Conservation (phyloP, 2,329 filamentous ascomycete species). For the Fusarium scirpi region DNA sequence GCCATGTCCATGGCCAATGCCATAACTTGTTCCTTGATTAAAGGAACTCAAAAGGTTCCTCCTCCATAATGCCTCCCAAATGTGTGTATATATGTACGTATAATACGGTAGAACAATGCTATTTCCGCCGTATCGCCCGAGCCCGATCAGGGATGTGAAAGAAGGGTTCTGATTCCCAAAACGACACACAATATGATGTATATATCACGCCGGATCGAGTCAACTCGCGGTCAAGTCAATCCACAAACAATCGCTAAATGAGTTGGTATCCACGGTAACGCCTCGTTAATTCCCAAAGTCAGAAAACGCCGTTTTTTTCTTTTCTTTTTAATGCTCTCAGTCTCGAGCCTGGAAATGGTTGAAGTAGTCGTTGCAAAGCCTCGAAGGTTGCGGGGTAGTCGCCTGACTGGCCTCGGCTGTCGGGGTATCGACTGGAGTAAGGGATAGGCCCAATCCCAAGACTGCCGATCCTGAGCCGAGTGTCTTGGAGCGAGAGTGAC, state of each 20-base stretch:
- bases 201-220: conserved; percentile 40
- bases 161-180: conserved; percentile 28
- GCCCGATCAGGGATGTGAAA: conserved; percentile 16
- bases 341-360: conserved; percentile 38
- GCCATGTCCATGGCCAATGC: conserved; percentile 26
- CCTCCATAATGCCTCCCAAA: conserved; percentile 17
- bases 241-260: conserved; percentile 39
- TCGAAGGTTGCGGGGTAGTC: conserved; percentile 39
- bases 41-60: conserved; percentile 13
- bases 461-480: conserved; percentile 42
- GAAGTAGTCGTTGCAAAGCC: conserved; percentile 43
- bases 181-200: conserved; percentile 28
- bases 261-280: conserved; percentile 41
- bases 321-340: conserved; percentile 19
- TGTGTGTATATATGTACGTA: conserved; percentile 1
- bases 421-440: conserved; percentile 47
- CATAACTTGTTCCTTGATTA: conserved; percentile 17
- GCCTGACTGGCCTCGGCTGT: conserved; percentile 24
- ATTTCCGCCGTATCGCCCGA: conserved; percentile 6
- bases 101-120: conserved; percentile 25
- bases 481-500: conserved; percentile 54
- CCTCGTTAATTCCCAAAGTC: conserved; percentile 29
- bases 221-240: conserved; percentile 34
- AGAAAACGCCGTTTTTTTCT: conserved; percentile 35
- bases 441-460: conserved; percentile 42